A percentile compares a stretch with the other conserved stretches of the same genome.
Evolutionary conservation across 352 stramenopile genomes (phyloP).

Genomic region (Pythium aquatile): DNA sequence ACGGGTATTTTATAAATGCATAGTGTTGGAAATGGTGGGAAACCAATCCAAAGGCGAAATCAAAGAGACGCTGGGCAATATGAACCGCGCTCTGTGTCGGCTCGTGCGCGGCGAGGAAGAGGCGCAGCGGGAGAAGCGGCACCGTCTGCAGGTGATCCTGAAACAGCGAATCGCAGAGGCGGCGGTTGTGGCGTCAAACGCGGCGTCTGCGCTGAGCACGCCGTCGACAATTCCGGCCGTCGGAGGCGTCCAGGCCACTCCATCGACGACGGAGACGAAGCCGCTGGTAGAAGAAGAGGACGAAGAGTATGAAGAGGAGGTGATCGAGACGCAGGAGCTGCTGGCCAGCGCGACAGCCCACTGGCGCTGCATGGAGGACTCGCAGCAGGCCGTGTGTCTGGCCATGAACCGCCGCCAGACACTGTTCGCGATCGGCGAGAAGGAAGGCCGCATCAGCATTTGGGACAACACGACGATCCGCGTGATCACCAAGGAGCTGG

Average conservation of each 20-base stretch:
- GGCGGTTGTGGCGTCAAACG: background rate
- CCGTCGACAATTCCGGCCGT: background rate
- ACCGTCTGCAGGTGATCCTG: slow-evolving; percentile 30
- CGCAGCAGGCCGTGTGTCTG: slow-evolving; percentile 72
- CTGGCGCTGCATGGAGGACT: slow-evolving; percentile 72
- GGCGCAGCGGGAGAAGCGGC: slow-evolving; percentile 34
- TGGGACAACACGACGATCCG: slow-evolving; percentile 83
- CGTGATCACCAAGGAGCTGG: slow-evolving; percentile 75
- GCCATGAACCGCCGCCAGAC: slow-evolving; percentile 61
- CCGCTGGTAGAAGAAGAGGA: slow-evolving; percentile 25
- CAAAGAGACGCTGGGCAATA: background rate
- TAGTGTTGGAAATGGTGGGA: background rate
- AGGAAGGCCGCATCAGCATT: slow-evolving; percentile 74
- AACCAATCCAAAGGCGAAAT: slow-evolving; percentile 1
- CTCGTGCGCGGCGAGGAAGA: slow-evolving; percentile 38
- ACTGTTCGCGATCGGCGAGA: slow-evolving; percentile 73
- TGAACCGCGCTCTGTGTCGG: slow-evolving; percentile 35
- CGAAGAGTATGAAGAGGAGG: slow-evolving; percentile 46
- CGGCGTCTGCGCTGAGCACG: background rate
- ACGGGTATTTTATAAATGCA: background rate
- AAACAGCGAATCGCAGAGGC: slow-evolving; percentile 25
- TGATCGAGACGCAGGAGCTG: slow-evolving; percentile 56
- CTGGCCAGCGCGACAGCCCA: slow-evolving; percentile 44
- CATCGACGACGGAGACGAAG: background rate
- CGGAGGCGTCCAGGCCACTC: background rate